These are phyloP conservation scores for Solanum piurae DNA, from an alignment of 257 asterid species.

Conservation along the genomic window DNA sequence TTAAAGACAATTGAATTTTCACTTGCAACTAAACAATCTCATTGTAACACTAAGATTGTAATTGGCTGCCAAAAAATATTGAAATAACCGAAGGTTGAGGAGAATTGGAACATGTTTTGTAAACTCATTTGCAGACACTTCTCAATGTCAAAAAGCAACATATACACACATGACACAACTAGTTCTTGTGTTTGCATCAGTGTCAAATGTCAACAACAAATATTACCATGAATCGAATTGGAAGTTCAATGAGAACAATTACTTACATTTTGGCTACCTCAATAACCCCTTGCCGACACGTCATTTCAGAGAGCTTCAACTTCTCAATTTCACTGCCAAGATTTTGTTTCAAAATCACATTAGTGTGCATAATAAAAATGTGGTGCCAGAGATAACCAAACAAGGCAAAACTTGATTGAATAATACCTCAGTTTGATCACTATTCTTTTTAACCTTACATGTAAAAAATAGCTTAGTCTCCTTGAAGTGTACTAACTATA, in stretches of 20 bases:
- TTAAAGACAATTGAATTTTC: neutral
- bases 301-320: slow-evolving; percentile 87
- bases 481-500: neutral
- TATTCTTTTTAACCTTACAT: neutral
- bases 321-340: slow-evolving; percentile 76
- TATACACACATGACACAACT: neutral
- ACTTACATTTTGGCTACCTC: slow-evolving; percentile 96
- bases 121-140: neutral
- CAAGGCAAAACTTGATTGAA: neutral
- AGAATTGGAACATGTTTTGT: neutral
- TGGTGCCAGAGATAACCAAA: neutral
- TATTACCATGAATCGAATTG: neutral
- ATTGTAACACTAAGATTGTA: neutral
- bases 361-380: neutral
- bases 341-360: neutral
- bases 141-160: neutral
- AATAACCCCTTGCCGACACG: slow-evolving; percentile 86
- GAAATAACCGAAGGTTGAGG: neutral
- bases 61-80: neutral
- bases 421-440: neutral
- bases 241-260: neutral
- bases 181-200: neutral
- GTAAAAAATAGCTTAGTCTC: neutral
- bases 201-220: neutral
- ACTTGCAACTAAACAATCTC: neutral